A percentile compares a stretch with the other conserved stretches of the same genome.
Evolutionary conservation across 768 basidiomycete genomes (phyloP).

Genomic region (Suillus hirtellus): DNA sequence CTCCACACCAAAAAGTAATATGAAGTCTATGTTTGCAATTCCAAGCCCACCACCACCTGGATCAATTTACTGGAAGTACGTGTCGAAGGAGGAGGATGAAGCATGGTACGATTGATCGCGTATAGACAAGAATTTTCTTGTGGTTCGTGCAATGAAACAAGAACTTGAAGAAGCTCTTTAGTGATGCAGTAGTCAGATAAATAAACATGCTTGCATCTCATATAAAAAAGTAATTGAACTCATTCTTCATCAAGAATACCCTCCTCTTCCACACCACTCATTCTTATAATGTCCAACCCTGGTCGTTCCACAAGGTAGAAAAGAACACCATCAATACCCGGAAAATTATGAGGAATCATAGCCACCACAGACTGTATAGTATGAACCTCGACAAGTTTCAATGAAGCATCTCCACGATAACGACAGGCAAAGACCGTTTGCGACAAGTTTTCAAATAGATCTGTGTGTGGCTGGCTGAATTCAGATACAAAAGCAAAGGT

Average conservation of each 20-base stretch:
- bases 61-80: conserved; percentile 1
- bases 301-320: too few species aligned
- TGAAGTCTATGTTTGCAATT: neutral
- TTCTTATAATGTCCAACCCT: too few species aligned
- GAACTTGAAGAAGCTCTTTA: neutral
- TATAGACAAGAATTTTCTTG: neutral
- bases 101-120: neutral
- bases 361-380: too few species aligned
- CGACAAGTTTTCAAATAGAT: too few species aligned
- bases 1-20: neutral
- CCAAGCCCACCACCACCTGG: neutral
- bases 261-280: too few species aligned
- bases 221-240: neutral
- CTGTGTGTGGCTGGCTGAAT: too few species aligned
- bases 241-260: neutral
- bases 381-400: too few species aligned
- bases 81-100: neutral
- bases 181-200: neutral
- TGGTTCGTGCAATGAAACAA: neutral
- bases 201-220: neutral
- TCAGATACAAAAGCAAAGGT: too few species aligned
- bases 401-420: too few species aligned
- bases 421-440: too few species aligned
- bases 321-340: too few species aligned
- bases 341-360: too few species aligned